Percentiles rank a stretch among this genome's conserved stretches.
phyloP scores from a whole-genome alignment of 306 rosid genomes.

The Pyrus pyrifolia region DNA sequence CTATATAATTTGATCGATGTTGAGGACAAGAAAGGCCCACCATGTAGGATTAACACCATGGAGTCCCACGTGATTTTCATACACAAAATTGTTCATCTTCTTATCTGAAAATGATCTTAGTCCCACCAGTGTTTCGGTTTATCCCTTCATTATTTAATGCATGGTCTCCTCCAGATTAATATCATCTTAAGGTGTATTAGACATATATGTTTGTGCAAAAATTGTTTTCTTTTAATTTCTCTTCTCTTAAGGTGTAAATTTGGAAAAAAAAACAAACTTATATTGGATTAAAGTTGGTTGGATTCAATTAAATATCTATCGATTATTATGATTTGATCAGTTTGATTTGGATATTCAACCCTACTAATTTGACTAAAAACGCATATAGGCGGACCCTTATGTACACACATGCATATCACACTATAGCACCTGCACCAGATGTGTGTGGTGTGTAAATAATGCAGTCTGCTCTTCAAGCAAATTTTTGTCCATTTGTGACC shows the following conservation, averaged over 20 bases:
- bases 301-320: neutral
- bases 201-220: neutral
- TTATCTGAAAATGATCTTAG: slow-evolving; percentile 26
- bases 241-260: neutral
- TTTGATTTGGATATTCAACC: neutral
- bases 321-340: neutral
- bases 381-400: neutral
- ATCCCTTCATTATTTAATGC: slow-evolving; percentile 23
- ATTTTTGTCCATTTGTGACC: neutral
- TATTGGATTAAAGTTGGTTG: neutral
- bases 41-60: neutral
- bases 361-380: neutral
- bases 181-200: neutral
- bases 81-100: neutral
- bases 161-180: slow-evolving; percentile 11
- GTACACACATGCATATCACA: neutral
- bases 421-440: neutral
- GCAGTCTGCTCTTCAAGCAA: neutral
- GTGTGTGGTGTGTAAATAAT: neutral
- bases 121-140: slow-evolving; percentile 25
- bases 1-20: neutral
- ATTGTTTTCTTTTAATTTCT: neutral
- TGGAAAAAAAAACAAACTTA: neutral
- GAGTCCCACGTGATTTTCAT: slow-evolving; percentile 18
- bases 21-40: slow-evolving; percentile 3